Percentiles rank a stretch among this genome's conserved stretches.
Evolutionary conservation across 352 stramenopile genomes (phyloP).

Genomic region (Pythium sukuiense): DNA sequence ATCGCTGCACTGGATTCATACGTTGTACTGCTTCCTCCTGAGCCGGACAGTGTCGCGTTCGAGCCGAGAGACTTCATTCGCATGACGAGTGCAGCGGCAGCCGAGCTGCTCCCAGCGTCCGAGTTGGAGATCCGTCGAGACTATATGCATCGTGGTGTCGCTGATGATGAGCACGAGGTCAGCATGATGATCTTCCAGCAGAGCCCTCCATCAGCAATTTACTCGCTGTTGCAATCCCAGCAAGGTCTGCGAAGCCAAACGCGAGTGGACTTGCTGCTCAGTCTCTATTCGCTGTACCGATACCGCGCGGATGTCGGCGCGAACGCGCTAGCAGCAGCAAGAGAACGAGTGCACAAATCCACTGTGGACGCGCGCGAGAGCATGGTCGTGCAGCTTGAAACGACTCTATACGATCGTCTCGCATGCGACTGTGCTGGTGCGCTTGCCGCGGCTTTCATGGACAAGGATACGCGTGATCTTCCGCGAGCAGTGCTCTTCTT

Average conservation of each 20-base stretch:
- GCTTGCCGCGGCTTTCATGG: conserved; percentile 64
- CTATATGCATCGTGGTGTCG: background rate
- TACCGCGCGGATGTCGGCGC: conserved; percentile 79
- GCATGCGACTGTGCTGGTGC: conserved; percentile 65
- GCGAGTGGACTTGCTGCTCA: conserved; percentile 77
- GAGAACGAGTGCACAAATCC: conserved; percentile 18
- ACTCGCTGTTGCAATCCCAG: conserved; percentile 43
- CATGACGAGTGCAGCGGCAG: conserved; percentile 39
- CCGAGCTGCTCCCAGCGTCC: conserved; percentile 44
- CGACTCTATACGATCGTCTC: conserved; percentile 71
- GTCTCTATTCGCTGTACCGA: conserved; percentile 81
- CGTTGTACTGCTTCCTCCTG: conserved; percentile 60
- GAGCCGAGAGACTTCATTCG: conserved; percentile 36
- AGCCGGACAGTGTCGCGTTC: conserved; percentile 2
- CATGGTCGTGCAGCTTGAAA: conserved; percentile 65
- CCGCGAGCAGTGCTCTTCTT: conserved; percentile 64
- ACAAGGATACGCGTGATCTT: conserved; percentile 51
- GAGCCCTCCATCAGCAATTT: conserved; percentile 73
- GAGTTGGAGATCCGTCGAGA: conserved; percentile 59
- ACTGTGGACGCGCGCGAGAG: conserved; percentile 11
- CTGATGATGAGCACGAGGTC: background rate
- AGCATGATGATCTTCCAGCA: conserved; percentile 67
- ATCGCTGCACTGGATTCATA: conserved; percentile 79
- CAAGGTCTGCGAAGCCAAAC: conserved; percentile 26
- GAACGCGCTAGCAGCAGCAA: conserved; percentile 12